Evolutionary conservation across 495 filamentous ascomycete species (phyloP), one percentile per base, ranked within the genome.

Genomic region (Penicillium turbatum): DNA sequence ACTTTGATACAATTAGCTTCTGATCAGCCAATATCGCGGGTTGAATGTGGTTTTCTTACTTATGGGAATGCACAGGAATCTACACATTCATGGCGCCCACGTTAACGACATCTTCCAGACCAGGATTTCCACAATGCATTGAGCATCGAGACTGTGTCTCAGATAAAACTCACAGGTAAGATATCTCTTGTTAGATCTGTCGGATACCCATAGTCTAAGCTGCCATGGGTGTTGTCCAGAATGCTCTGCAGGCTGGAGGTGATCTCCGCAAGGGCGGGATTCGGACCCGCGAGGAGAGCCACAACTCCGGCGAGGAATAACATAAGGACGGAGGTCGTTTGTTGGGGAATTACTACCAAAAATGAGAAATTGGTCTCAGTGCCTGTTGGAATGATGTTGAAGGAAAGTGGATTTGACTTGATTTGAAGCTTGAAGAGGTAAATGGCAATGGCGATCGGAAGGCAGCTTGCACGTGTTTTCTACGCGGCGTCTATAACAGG

Each of bases 31-130:
- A 12, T 7, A 2, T 24, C 21, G 21, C 4, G 21, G 21, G 21
- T 24, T n/a, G n/a, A n/a, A n/a, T n/a, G n/a, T n/a, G 21, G 32
- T 5, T 5, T 19, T 46, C 68, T 53, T 63, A 75, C 72, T 75
- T 75, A 37, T 75, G 72, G 12, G 72, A 75, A 58, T 75, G 71
- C 34, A 72, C 68, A 48, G 72, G 72, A 48, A 75, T 72, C 72
- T 75, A 63, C n/a, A 12, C 26, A 52, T 55, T 48, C 51, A 51
- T 65, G 50, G 2, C 26, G 62, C 45, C 53, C 15, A 17, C 46
- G 32, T 57, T 39, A 34, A 48, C 19, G 16, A 43, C 15, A 21
- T 17, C 24, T 6, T 40, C 17, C 29, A 31, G 30, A 30, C 8
- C 2, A 12, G 5, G 8, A 24, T 3, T 9, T 43, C 12, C 19